Percentiles rank a stretch among this genome's conserved stretches.
Evolutionary conservation across 2,329 filamentous ascomycete species (phyloP).

Genomic region (Parascedosporium putredinis): DNA sequence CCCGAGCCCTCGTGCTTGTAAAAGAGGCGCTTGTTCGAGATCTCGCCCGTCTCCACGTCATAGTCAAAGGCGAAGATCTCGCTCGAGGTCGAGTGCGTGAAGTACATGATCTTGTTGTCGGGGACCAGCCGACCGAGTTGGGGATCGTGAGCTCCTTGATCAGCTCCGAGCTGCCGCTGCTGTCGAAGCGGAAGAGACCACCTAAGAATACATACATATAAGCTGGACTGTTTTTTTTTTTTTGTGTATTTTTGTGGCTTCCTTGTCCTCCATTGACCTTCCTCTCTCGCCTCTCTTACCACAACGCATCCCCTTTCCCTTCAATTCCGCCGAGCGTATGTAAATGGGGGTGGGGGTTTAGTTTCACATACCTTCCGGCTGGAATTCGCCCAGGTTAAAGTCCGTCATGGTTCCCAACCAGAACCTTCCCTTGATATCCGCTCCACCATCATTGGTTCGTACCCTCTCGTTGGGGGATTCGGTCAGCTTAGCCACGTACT

Average conservation of each 20-base stretch:
- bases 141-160: slow-evolving; percentile 63
- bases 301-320: no score
- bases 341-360: slow-evolving; percentile 10
- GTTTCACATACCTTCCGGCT: slow-evolving; percentile 42
- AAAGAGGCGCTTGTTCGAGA: slow-evolving; percentile 61
- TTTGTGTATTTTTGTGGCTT: not conserved
- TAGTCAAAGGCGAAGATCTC: slow-evolving; percentile 70
- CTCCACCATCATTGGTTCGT: slow-evolving; percentile 70
- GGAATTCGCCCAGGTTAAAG: slow-evolving; percentile 43
- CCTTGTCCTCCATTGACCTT: no score
- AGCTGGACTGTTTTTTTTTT: slow-evolving; percentile 5
- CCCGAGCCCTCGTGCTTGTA: slow-evolving; percentile 58
- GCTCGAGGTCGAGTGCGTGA: slow-evolving; percentile 65
- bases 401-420: slow-evolving; percentile 87
- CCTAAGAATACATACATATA: slow-evolving; percentile 28
- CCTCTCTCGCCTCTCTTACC: no score
- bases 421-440: slow-evolving; percentile 70
- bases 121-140: slow-evolving; percentile 76
- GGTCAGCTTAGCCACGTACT: slow-evolving; percentile 41
- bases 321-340: slow-evolving; percentile 10
- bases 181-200: slow-evolving; percentile 61
- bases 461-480: slow-evolving; percentile 40
- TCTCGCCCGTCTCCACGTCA: slow-evolving; percentile 47
- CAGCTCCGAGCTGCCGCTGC: slow-evolving; percentile 46
- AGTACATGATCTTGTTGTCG: slow-evolving; percentile 66